Conservation (phyloP, 2,329 filamentous ascomycete species). For the Fusarium proliferatum region DNA sequence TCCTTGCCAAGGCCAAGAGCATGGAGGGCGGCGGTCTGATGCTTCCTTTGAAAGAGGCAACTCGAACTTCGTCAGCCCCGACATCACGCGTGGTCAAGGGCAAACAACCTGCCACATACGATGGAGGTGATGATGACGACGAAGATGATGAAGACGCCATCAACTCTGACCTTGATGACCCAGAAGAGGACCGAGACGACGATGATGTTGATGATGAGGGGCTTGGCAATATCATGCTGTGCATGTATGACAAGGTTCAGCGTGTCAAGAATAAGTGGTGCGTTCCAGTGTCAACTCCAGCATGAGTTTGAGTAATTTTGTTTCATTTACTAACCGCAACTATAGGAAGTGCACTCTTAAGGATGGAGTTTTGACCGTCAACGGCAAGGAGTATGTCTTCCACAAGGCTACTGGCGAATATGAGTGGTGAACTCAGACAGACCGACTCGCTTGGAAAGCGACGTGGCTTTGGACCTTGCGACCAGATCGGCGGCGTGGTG, state of each 20-base stretch:
- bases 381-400: slow-evolving; percentile 96
- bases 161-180: slow-evolving; percentile 97
- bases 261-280: slow-evolving; percentile 98
- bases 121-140: slow-evolving; percentile 69
- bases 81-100: slow-evolving; percentile 41
- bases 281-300: slow-evolving; percentile 39
- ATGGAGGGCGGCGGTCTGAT: slow-evolving; percentile 83
- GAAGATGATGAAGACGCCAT: slow-evolving; percentile 92
- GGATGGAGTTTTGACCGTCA: slow-evolving; percentile 93
- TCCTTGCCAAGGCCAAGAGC: slow-evolving; percentile 71
- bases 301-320: not conserved
- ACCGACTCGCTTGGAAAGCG: not conserved
- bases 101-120: slow-evolving; percentile 62
- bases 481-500: not conserved
- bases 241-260: slow-evolving; percentile 99
- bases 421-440: slow-evolving; percentile 76
- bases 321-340: slow-evolving; percentile 22
- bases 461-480: slow-evolving; percentile 10
- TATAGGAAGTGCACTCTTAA: slow-evolving; percentile 95
- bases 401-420: slow-evolving; percentile 98
- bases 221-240: slow-evolving; percentile 92
- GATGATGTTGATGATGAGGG: slow-evolving; percentile 90
- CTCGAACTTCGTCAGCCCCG: slow-evolving; percentile 45
- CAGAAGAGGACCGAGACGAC: slow-evolving; percentile 85
- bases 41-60: slow-evolving; percentile 73